Base-by-base conservation (phyloP, 148 eudicot species). In the Cornus florida region DNA sequence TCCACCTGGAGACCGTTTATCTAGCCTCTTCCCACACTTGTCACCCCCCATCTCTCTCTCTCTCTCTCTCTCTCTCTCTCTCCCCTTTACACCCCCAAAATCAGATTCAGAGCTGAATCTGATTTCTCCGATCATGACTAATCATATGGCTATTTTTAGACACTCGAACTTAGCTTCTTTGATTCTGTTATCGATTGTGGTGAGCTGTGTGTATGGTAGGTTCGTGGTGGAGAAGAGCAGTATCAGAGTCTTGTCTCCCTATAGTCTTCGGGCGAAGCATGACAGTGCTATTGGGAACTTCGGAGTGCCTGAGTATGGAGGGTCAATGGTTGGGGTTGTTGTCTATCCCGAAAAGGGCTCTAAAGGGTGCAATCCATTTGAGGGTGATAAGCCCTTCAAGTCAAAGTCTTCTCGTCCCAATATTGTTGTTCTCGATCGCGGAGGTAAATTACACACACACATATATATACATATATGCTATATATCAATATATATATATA, bases 271-370 rank as follows among this genome's bases (percentile, higher is more conserved):
- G 20, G 73, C 87, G 9, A 92, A 86, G 22, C 91, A 90, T 71
- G 95, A 96, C 80, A 98, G 94, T 13, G 85, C 99, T 0, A 93
- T 96, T 12, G 99, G 88, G 0, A 96, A 96, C 77, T 96, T 96
- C 73, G 99, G 99, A 0, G 97, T 96, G 14, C 98, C 99, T 13
- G 87, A 87, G 24, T 96, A 96, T 77, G 99, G 99, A 28, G 99
- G 99, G 5, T 93, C 97, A 19, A 81, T 96, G 94, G 83, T 91
- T 6, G 99, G 99, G 7, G 70, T 90, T 28, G 86, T 96, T 23
- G 77, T 88, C 72, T 96, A 96, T 75, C 94, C 98, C 46, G 50
- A 77, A 4, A 76, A 75, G 14, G 91, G 86, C 13, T 11, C 86
- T 16, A 62, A 70, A 77, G 98, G 89, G 33, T 96, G 99, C 83